Evolutionary conservation across 2,329 filamentous ascomycete genomes (phyloP).

Genomic region (Epichloe gansuensis): DNA sequence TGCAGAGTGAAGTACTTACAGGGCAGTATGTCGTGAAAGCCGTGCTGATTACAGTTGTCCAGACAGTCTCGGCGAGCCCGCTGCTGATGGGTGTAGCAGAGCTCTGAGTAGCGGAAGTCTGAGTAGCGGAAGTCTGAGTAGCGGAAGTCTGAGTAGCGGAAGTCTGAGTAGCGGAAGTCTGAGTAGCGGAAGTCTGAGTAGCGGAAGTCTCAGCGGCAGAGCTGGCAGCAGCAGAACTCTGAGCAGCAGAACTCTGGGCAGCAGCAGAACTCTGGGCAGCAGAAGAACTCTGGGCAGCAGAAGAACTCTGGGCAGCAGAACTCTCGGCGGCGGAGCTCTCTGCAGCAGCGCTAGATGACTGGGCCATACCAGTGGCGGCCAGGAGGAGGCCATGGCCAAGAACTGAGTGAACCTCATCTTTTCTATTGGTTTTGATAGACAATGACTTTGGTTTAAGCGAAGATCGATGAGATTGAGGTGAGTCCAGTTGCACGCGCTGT

Average conservation of each 20-base stretch:
- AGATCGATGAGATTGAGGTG: conserved; percentile 9
- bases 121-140: neutral
- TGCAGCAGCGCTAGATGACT: neutral
- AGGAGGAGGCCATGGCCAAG: conserved; percentile 12
- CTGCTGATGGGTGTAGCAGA: neutral
- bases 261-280: neutral
- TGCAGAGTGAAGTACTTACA: conserved; percentile 17
- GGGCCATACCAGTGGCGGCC: conserved; percentile 1
- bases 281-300: neutral
- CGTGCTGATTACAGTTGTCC: conserved; percentile 26
- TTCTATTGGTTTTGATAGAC: conserved; percentile 2
- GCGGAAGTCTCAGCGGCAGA: neutral
- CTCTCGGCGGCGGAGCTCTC: neutral
- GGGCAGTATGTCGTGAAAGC: conserved; percentile 32
- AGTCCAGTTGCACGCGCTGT: neutral
- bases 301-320: neutral
- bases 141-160: neutral
- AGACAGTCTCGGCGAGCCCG: conserved; percentile 7
- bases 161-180: neutral
- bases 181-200: neutral
- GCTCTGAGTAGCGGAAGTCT: neutral
- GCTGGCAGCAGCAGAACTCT: neutral
- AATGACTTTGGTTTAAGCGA: conserved; percentile 4
- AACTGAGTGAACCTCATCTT: conserved; percentile 25
- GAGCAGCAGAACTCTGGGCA: neutral